These are phyloP conservation scores for Phaeotremella skinneri DNA, from an alignment of 768 basidiomycete genomes.

Conservation along the genomic window DNA sequence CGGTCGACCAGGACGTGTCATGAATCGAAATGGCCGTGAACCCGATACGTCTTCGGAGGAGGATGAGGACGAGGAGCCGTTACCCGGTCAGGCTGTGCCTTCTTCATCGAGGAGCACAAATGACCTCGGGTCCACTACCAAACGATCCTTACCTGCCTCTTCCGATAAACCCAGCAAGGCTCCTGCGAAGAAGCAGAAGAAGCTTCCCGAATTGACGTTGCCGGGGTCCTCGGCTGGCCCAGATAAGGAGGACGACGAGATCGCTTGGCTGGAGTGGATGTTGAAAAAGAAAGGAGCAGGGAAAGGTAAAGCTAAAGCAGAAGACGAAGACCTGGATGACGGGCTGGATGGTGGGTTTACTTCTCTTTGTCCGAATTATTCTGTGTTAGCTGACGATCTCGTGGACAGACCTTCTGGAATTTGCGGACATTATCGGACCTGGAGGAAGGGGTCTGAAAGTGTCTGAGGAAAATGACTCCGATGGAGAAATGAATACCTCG, in stretches of 20 bases:
- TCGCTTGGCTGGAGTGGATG: constrained; percentile 75
- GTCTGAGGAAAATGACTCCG: constrained; percentile 14
- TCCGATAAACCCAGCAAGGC: constrained; percentile 8
- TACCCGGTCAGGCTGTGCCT: constrained; percentile 1
- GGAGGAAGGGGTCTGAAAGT: constrained; percentile 31
- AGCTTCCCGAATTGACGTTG: constrained; percentile 27
- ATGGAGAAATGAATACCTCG: constrained; percentile 27
- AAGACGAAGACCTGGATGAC: constrained; percentile 60
- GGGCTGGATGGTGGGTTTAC: constrained; percentile 70
- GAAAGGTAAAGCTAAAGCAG: constrained; percentile 14
- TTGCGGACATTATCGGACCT: constrained; percentile 44
- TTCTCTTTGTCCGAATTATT: constrained; percentile 19
- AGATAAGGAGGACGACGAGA: constrained; percentile 76
- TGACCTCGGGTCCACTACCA: background rate
- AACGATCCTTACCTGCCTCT: background rate
- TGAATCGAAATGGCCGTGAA: constrained; percentile 10
- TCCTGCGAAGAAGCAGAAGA: constrained; percentile 31
- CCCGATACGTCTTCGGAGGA: background rate
- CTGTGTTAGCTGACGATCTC: constrained; percentile 53
- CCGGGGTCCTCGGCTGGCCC: constrained; percentile 14
- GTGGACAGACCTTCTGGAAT: constrained; percentile 40
- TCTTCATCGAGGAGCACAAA: background rate
- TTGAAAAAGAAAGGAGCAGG: constrained; percentile 58
- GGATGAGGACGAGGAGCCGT: constrained; percentile 1
- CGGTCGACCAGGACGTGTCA: constrained; percentile 3